Percentiles rank a stretch among this genome's conserved stretches.
Conservation (phyloP, 1,284 basidiomycete species). For the Marasmius fiardii region DNA sequence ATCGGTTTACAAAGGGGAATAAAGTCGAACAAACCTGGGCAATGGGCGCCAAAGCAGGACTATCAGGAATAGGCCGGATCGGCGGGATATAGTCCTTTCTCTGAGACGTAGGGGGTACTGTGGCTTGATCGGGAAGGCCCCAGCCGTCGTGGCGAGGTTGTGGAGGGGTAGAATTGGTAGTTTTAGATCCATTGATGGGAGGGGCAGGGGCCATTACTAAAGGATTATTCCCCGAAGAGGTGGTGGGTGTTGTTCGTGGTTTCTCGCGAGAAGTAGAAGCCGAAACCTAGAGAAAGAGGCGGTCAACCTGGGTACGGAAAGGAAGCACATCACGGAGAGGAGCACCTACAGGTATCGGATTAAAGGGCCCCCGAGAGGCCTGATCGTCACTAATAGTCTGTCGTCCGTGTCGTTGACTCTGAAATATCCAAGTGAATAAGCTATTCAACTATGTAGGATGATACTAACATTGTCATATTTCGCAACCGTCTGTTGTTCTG, state of each 20-base stretch:
- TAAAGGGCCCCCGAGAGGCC: not conserved
- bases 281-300: not conserved
- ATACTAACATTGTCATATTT: not conserved
- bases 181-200: not conserved
- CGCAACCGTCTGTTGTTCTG: not conserved
- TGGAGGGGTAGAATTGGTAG: not conserved
- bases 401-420: not conserved
- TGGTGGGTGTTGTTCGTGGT: not conserved
- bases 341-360: not conserved
- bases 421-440: not conserved
- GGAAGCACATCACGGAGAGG: not conserved
- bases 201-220: not conserved
- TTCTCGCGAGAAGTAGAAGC: not conserved
- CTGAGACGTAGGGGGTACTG: not conserved
- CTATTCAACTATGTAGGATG: not conserved
- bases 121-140: not conserved
- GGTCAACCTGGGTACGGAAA: not conserved
- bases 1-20: not conserved
- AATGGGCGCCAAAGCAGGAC: not conserved
- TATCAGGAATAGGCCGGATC: not conserved
- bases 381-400: not conserved
- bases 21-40: not conserved
- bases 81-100: not conserved
- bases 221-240: not conserved
- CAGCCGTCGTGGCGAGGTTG: not conserved